Evolutionary conservation across 1,284 basidiomycete genomes (phyloP).

Genomic region (Grifola frondosa): DNA sequence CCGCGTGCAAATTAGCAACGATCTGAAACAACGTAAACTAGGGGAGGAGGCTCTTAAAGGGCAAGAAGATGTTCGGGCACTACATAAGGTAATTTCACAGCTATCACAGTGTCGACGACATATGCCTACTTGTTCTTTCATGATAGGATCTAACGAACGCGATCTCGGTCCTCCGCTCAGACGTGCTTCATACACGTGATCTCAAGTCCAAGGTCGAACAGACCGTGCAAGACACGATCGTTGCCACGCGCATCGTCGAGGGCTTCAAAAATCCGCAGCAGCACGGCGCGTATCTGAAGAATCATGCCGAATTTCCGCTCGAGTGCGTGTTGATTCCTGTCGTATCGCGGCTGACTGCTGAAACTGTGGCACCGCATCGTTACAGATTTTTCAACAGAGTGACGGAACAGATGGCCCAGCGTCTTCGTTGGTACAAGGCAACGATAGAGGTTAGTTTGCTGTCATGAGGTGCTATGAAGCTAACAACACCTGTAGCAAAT

Average conservation of each 20-base stretch:
- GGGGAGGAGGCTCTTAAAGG: conserved; percentile 74
- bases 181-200: conserved; percentile 64
- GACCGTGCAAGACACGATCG: conserved; percentile 73
- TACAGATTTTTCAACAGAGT: conserved; percentile 72
- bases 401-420: conserved; percentile 67
- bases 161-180: conserved; percentile 63
- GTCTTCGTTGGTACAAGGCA: conserved; percentile 72
- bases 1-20: conserved; percentile 74
- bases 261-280: conserved; percentile 73
- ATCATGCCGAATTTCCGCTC: conserved; percentile 76
- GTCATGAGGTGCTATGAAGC: not conserved
- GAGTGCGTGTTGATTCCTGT: conserved; percentile 50
- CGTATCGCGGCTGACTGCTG: not conserved
- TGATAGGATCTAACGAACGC: conserved; percentile 60
- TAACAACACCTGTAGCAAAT: conserved; percentile 58
- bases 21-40: conserved; percentile 71
- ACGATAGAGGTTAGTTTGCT: conserved; percentile 66
- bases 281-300: conserved; percentile 65
- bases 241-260: conserved; percentile 71
- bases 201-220: conserved; percentile 72
- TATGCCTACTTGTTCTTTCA: not conserved
- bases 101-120: not conserved
- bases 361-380: not conserved
- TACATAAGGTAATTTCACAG: conserved; percentile 55
- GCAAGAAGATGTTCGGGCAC: conserved; percentile 60